Evolutionary conservation across 208 protist species (phyloP).

Genomic region (Crithidia fasciculata): DNA sequence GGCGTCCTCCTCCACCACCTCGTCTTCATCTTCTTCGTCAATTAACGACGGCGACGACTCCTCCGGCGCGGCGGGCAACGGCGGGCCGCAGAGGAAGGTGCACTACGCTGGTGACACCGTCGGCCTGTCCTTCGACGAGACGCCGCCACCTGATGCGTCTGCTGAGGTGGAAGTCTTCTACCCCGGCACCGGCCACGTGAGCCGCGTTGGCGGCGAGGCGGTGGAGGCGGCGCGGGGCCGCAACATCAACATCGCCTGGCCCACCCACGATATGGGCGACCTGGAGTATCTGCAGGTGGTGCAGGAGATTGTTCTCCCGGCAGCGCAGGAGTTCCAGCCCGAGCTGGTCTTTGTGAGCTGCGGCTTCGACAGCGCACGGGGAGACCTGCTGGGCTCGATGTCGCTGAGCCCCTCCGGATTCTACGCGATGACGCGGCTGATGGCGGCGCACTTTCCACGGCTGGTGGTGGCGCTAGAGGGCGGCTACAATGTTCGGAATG

Average conservation of each 20-base stretch:
- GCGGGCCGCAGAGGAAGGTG: background rate
- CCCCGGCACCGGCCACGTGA: constrained; percentile 90
- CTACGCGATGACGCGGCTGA: constrained; percentile 74
- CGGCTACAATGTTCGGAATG: constrained; percentile 88
- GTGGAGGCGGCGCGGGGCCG: constrained; percentile 70
- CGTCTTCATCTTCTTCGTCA: constrained; percentile 13
- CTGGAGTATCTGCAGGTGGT: constrained; percentile 94
- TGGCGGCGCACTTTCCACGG: constrained; percentile 44
- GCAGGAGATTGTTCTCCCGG: constrained; percentile 93
- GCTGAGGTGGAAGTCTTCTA: constrained; percentile 77
- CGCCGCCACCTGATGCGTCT: background rate
- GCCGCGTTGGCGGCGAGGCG: constrained; percentile 61
- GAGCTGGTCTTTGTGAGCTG: constrained; percentile 94
- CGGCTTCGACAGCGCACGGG: constrained; percentile 96
- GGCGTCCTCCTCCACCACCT: constrained; percentile 25
- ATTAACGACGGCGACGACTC: background rate
- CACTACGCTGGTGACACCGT: constrained; percentile 56
- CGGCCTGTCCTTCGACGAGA: constrained; percentile 58
- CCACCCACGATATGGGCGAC: constrained; percentile 87
- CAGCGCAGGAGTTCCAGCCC: constrained; percentile 88
- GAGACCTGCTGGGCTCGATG: constrained; percentile 94
- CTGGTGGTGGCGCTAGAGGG: constrained; percentile 92
- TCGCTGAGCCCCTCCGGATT: constrained; percentile 75
- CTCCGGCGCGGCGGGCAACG: background rate
- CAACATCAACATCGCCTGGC: constrained; percentile 96